Base-by-base conservation (phyloP, 2,329 filamentous ascomycete genomes). In the Cryphonectria naterciae region DNA sequence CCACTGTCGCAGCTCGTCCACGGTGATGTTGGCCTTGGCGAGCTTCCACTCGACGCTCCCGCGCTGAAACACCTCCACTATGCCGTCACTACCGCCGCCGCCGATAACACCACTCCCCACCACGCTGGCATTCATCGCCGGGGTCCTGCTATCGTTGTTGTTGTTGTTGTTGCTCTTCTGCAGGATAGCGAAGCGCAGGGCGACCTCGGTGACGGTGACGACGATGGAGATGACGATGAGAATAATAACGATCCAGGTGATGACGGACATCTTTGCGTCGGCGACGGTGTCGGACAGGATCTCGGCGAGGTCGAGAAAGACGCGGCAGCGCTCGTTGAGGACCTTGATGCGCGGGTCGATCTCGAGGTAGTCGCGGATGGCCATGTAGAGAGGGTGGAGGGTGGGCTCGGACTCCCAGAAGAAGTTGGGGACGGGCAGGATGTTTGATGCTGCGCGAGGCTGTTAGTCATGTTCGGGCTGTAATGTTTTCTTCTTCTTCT, bases 321-420 rank as follows among this genome's bases (percentile, higher is more conserved):
- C 96, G 58, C 93, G 91, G 80, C 96, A 99, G 68, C 96, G 92
- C 82, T 98, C 96, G 81, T 99, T 99, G 74, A 99, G 91, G 35
- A 98, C 95, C 81, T 97, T 94, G 79, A 97, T 97, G 68, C 96
- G 93, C 10, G 92, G 94, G 78, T 97, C 95, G 80, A 99, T 98
- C 79, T 99, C 96, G 72, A 99, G 91, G 79, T 99, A 99, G 80
- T 98, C 96, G 76, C 96, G 93, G 66, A 98, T 94, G 72, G 95
- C 96, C 71, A 90, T 91, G 83, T 99, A 99, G 39, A 99, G 90
- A 0, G 96, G 96, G 79, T 98, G 94, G 0, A 99, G 87, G 0
- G 94, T 98, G 25, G 96, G 96, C 79, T 99, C 96, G 15, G 93
- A 93, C 80, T 98, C 95, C 96, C 96, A 99, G 86, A 98, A 97